Evolutionary conservation across 306 rosid genomes (phyloP), one percentile per base, ranked within the genome.

Genomic region (Arachis hypogaea): DNA sequence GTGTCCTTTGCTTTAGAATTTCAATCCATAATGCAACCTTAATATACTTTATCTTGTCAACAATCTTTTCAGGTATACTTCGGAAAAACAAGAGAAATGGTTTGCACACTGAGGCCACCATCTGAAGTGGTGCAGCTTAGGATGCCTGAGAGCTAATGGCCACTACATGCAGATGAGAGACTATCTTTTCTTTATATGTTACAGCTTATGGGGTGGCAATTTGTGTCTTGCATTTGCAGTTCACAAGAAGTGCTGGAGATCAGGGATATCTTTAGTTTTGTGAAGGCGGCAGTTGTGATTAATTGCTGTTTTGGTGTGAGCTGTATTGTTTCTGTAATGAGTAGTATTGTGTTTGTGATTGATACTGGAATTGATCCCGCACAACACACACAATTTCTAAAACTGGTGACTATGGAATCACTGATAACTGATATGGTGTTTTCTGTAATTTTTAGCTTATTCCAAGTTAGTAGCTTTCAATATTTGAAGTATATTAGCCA

Each of bases 51-150:
- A 41, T 65, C 9, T 66, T 40, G 61, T 57, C 18, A 30, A 36
- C 66, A 11, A 71, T 52, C 22, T 59, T 11, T 50, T 45, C 82
- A 94, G 96, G 98, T 94, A 61, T 94, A 94, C 74, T 91, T 94
- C 74, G 97, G 98, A 57, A 94, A 94, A 84, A 94, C 97, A 4
- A 94, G 92, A 88, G 98, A 94, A 88, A 91, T 94, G 98, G 96
- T 94, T 47, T 94, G 97, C 88, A 94, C 97, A 41, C 79, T 94
- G 78, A 87, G 98, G 77, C 97, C 98, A 61, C 98, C 96, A 0
- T 38, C 95, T 16, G 98, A 94, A 79, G 90, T 93, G 60, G 90
- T 71, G 7, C 88, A 79, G 78, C 80, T 89, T 89, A 90, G 88
- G 83, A 81, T 94, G 64, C 98, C 97, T 3, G 93, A 89, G 45